These are phyloP conservation scores for Mentha longifolia DNA, from an alignment of 257 asterid species.

Conservation along the genomic window DNA sequence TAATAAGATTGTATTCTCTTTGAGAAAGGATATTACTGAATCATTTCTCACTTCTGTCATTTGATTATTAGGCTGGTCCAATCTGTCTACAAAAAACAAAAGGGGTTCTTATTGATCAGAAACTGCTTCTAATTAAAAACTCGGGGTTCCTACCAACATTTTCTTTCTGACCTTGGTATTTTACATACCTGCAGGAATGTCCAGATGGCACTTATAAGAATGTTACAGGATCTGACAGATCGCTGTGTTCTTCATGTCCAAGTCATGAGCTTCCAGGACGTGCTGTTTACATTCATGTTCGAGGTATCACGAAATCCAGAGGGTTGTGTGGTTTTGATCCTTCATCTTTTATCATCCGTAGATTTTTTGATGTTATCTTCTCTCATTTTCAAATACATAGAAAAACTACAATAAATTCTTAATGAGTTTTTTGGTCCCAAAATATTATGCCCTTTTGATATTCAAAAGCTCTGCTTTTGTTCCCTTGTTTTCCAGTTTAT, in stretches of 20 bases:
- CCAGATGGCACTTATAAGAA: slow-evolving; percentile 95
- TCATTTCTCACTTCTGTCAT: slow-evolving; percentile 25
- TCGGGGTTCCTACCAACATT: slow-evolving; percentile 16
- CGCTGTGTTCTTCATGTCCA: slow-evolving; percentile 86
- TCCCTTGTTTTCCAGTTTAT: slow-evolving; percentile 18
- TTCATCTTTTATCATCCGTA: neutral
- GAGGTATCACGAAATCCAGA: slow-evolving; percentile 62
- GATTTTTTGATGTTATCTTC: slow-evolving; percentile 20
- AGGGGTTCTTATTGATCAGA: neutral
- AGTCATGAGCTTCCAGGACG: slow-evolving; percentile 78
- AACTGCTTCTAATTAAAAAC: slow-evolving; percentile 4
- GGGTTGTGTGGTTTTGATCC: slow-evolving; percentile 21
- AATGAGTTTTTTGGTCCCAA: neutral
- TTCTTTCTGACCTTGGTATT: slow-evolving; percentile 2
- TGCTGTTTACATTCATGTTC: slow-evolving; percentile 68
- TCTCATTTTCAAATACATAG: slow-evolving; percentile 12
- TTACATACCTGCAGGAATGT: slow-evolving; percentile 72
- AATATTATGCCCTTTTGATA: neutral
- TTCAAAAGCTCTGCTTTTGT: slow-evolving; percentile 19
- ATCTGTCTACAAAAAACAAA: slow-evolving; percentile 14
- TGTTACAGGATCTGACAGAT: slow-evolving; percentile 79
- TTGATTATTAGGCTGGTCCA: neutral
- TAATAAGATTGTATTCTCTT: neutral
- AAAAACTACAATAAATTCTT: neutral
- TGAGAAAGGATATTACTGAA: slow-evolving; percentile 14